Base-by-base conservation (phyloP, 202 grass and related monocot genomes). In the Carex sylvatica region DNA sequence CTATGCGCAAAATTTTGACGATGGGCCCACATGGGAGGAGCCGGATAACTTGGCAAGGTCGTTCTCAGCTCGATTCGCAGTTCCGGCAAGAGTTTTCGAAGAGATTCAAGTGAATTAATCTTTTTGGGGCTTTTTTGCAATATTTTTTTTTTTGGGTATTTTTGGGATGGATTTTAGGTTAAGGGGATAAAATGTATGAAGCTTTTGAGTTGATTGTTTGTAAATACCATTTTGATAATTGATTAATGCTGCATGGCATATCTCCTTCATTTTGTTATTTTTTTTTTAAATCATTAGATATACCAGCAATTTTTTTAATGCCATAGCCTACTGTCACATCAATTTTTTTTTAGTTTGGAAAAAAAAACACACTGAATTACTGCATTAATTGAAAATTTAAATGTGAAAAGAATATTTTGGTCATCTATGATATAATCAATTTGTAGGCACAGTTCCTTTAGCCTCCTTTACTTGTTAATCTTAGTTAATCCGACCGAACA, bases 1-100 rank as follows among this genome's bases (percentile, higher is more conserved):
- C 70, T 97, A 97, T 70, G 89, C 89, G 24, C 91, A 97, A 85
- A 97, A 97, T 86, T 97, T 97, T 71, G 94, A 97, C 78, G 91
- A 94, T 36, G 90, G 94, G 68, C 77, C 80, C 16, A 65, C 88
- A 6, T 94, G 91, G 91, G 90, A 87, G 79, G 91, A 97, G 83
- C 89, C 84, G 15, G 94, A 97, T 8, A 90, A 92, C 86, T 87
- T 94, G 84, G 88, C 91, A 6, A 86, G 91, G 14, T 94, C 94
- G 73, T 97, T 97, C 86, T 97, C 94, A 74, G 88, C 84, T 47
- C 84, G 91, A 79, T 99, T 95, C 70, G 89, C 91, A 6, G 91
- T 86, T 22, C 89, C 91, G 2, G 85, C 91, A n/a, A 87, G 87
- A 69, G 78, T 87, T 14, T 59, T 97, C 31, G 88, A 87, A 86